Evolutionary conservation across 2,329 filamentous ascomycete genomes (phyloP).

Genomic region (Didymella glomerata): DNA sequence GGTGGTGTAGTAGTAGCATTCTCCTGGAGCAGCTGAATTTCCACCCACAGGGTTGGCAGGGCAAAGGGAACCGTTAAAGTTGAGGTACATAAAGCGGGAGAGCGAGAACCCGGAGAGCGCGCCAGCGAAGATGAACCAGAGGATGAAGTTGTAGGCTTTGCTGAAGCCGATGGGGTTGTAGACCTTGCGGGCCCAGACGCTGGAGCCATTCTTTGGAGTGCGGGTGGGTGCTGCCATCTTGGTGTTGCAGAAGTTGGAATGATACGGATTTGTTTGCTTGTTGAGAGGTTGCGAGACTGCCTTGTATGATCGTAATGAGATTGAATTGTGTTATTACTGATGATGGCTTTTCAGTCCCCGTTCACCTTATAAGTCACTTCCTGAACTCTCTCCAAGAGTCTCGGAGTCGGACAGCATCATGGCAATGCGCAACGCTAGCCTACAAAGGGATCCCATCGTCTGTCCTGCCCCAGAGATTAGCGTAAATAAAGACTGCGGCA

Average conservation of each 20-base stretch:
- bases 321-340: background rate
- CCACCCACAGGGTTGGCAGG: constrained; percentile 12
- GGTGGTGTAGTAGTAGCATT: constrained; percentile 55
- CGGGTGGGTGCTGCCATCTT: constrained; percentile 6
- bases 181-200: constrained; percentile 25
- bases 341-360: background rate
- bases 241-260: background rate
- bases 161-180: constrained; percentile 61
- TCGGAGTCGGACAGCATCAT: background rate
- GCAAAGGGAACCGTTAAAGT: constrained; percentile 52
- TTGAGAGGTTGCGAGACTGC: background rate
- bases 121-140: constrained; percentile 53
- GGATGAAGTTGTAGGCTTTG: constrained; percentile 65
- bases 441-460: constrained; percentile 12
- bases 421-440: constrained; percentile 7
- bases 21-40: constrained; percentile 50
- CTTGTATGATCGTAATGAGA: background rate
- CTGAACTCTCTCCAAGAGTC: background rate
- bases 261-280: background rate
- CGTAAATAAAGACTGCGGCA: background rate
- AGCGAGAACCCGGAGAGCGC: constrained; percentile 52
- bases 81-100: constrained; percentile 59
- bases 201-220: constrained; percentile 22
- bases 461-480: background rate
- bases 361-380: background rate